Evolutionary conservation across 2,329 filamentous ascomycete genomes (phyloP), one percentile per base, ranked within the genome.

Genomic region (Phoma sp.): DNA sequence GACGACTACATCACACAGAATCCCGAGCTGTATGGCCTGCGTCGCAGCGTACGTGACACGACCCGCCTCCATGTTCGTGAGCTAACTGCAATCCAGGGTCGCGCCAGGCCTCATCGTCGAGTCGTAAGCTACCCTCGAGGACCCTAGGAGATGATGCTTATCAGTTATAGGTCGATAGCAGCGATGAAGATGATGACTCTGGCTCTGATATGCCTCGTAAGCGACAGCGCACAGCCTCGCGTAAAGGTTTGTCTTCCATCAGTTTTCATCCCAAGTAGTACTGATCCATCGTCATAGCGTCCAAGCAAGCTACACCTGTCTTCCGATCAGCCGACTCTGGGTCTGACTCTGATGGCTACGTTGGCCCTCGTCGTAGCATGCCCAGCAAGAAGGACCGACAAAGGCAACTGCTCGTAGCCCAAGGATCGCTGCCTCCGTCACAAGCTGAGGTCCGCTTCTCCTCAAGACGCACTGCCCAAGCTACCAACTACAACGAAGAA

Each of bases 11-110:
- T 98, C 67, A 85, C 88, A 68, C 90, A 91, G 71, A 96, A 99
- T 70, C 95, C 95, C 39, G 92, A 96, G 77, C 82, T 99, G 8
- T 99, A 98, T 80, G 95, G 95, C 43, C 82, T 99, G 64, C 87
- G 95, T 67, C 86, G 95, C 79, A 99, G 95, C 80, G 93, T 95
- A 88, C 60, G 89, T 77, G 55, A 37, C 51, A 61, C 56, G 54
- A 17, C 24, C 36, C 46, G 25, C 52, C 41, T 51, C 47, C 17
- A 50, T 39, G 25, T 40, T 43, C 55, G 45, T 49, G 32, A 55
- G 73, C 76, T 79, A 69, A 78, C 69, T 61, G 41, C 45, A 58
- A 47, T 51, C 31, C 61, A 84, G 82, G 80, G 83, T 72, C 84
- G 86, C 63, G 85, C 86, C 63, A 84, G 86, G 65, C 82, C 82